Evolutionary conservation across 2,329 filamentous ascomycete genomes (phyloP), one percentile per base, ranked within the genome.

Genomic region (Colletotrichum navitas): DNA sequence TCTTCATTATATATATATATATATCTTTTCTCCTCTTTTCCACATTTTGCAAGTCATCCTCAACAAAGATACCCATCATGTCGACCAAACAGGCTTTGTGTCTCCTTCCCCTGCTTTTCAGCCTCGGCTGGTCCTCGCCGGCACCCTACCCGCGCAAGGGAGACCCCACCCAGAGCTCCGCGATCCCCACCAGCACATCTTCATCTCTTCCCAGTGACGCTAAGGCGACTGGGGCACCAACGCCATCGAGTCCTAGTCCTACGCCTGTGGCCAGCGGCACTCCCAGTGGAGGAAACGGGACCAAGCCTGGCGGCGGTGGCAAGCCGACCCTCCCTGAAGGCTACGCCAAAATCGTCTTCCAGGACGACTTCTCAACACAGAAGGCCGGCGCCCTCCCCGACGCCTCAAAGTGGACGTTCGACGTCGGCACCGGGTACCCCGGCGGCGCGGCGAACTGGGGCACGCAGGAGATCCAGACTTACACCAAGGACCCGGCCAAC

Each of bases 361-460:
- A 77, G 66, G 78, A 79, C 56, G 75, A 79, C 73, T 80, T 80
- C 63, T 73, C 73, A 7, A 79, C 45, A 54, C 73, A 47, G 63
- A 73, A 61, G 73, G 76, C 77, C 11, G 78, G 78, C 36, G 74
- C 78, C 11, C 78, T 80, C 5, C 81, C 83, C 3, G 80, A 81
- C 47, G 54, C 77, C 32, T 76, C 78, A 18, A 85, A 83, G 75
- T 87, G 85, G 85, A 78, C 79, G 39, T 73, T 82, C 62, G 80
- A 84, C 72, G 76, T 78, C n/a, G 85, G 86, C 60, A 86, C 83
- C 0, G 73, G 75, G 12, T 88, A 87, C 73, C 79, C 83, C 1
- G 82, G 82, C n/a, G 85, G 85, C 0, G 77, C 84, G 0, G 64
- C 77, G 10, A 79, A 83, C 72, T 87, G 85, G 85, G 85, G 86